phyloP scores from a whole-genome alignment of 2,329 filamentous ascomycete genomes.

The Capronia coronata region DNA sequence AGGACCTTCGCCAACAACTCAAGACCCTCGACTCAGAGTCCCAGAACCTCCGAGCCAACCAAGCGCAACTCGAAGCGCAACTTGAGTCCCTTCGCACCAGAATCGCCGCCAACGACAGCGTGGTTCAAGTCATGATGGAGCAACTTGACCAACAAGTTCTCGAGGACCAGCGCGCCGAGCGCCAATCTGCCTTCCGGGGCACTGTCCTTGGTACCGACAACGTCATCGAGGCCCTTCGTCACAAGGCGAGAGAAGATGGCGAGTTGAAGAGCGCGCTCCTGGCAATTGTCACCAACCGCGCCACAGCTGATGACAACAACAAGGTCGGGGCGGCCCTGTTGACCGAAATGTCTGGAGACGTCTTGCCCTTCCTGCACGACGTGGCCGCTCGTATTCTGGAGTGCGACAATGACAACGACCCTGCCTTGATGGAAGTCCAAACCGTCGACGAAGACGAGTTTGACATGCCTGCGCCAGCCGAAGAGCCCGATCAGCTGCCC shows the following conservation, averaged over 20 bases:
- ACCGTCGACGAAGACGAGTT: background rate
- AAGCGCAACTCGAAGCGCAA: background rate
- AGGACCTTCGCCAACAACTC: constrained; percentile 11
- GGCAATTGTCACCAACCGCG: constrained; percentile 6
- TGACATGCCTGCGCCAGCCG: background rate
- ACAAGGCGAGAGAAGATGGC: constrained; percentile 6
- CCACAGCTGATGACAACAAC: background rate
- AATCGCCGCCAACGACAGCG: constrained; percentile 10
- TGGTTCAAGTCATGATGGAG: constrained; percentile 13
- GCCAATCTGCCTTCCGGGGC: constrained; percentile 7
- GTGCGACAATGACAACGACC: constrained; percentile 3
- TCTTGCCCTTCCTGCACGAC: constrained; percentile 7
- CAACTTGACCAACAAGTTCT: constrained; percentile 4
- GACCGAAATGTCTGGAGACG: constrained; percentile 17
- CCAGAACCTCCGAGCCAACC: constrained; percentile 1
- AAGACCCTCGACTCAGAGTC: background rate
- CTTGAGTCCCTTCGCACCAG: background rate
- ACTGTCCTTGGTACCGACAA: constrained; percentile 6
- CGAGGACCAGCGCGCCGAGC: constrained; percentile 4
- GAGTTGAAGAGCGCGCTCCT: constrained; percentile 13
- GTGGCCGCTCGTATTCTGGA: constrained; percentile 11
- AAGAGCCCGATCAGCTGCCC: background rate
- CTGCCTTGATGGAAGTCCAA: background rate
- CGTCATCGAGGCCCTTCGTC: constrained; percentile 15
- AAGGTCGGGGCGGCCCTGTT: constrained; percentile 6